Percentiles rank a stretch among this genome's conserved stretches.
These are phyloP conservation scores for Aspergillus saccharolyticus DNA, from an alignment of 495 filamentous ascomycete species.

Conservation along the genomic window DNA sequence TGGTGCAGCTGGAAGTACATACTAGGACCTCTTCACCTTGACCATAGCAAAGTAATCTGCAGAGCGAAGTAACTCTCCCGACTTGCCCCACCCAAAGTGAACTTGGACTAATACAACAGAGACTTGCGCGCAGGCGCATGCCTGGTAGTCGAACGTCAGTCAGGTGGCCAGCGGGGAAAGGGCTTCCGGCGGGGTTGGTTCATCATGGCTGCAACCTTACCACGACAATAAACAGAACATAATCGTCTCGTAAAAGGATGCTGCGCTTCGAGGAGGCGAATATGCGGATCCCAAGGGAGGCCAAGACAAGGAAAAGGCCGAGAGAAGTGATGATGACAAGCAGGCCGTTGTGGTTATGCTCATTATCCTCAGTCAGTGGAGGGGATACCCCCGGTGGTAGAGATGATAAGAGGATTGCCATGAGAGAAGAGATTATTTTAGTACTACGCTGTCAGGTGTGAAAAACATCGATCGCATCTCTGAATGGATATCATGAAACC, in stretches of 20 bases:
- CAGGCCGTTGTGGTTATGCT: slow-evolving; percentile 25
- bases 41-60: slow-evolving; percentile 2
- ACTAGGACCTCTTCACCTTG: too few species aligned
- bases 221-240: slow-evolving; percentile 18
- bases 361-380: slow-evolving; percentile 24
- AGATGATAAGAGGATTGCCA: neutral
- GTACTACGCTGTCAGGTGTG: neutral
- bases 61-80: neutral
- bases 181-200: neutral
- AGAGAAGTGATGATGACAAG: slow-evolving; percentile 25
- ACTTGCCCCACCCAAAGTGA: slow-evolving; percentile 11
- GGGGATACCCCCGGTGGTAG: slow-evolving; percentile 17
- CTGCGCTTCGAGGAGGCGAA: slow-evolving; percentile 16
- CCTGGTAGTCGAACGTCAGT: neutral
- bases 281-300: slow-evolving; percentile 17
- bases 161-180: neutral
- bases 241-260: slow-evolving; percentile 20
- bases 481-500: neutral
- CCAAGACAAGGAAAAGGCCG: slow-evolving; percentile 18
- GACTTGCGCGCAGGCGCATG: slow-evolving; percentile 5
- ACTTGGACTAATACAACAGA: slow-evolving; percentile 10
- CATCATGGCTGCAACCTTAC: slow-evolving; percentile 10
- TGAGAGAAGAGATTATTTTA: neutral
- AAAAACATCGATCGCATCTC: neutral
- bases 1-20: neutral